Evolutionary conservation across 805 yeast species (phyloP).

Genomic region (Cyberlindnera suaveolens): DNA sequence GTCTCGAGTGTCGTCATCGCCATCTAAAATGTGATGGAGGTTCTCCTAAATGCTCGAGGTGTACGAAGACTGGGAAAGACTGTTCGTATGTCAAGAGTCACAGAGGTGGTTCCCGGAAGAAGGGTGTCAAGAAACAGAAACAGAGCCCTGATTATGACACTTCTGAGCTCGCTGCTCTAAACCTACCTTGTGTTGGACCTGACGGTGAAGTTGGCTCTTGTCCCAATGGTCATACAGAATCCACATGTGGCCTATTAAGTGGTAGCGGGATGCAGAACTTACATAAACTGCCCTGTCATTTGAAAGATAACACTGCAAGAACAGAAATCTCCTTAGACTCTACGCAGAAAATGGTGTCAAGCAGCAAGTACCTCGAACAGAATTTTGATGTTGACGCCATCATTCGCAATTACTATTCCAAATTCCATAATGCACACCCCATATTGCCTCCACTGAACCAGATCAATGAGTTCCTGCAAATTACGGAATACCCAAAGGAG

Average conservation of each 20-base stretch:
- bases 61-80: conserved; percentile 27
- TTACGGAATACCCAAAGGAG: conserved; percentile 32
- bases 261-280: conserved; percentile 7
- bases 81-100: conserved; percentile 47
- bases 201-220: conserved; percentile 11
- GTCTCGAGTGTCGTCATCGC: conserved; percentile 44
- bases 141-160: background rate
- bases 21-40: conserved; percentile 47
- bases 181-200: conserved; percentile 15
- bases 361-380: conserved; percentile 1
- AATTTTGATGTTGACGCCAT: conserved; percentile 4
- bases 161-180: conserved; percentile 1
- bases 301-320: background rate
- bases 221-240: conserved; percentile 21
- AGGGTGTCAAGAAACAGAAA: conserved; percentile 33
- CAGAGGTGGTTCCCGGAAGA: conserved; percentile 48
- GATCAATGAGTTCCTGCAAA: conserved; percentile 27
- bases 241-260: conserved; percentile 16
- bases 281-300: conserved; percentile 17
- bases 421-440: conserved; percentile 41
- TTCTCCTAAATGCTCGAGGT: conserved; percentile 39
- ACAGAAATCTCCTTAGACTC: conserved; percentile 9
- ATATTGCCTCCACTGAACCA: conserved; percentile 36
- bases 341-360: background rate
- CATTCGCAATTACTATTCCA: conserved; percentile 27